Evolutionary conservation across 495 filamentous ascomycete species (phyloP), one percentile per base, ranked within the genome.

Genomic region (Lasiosphaeria ovina): DNA sequence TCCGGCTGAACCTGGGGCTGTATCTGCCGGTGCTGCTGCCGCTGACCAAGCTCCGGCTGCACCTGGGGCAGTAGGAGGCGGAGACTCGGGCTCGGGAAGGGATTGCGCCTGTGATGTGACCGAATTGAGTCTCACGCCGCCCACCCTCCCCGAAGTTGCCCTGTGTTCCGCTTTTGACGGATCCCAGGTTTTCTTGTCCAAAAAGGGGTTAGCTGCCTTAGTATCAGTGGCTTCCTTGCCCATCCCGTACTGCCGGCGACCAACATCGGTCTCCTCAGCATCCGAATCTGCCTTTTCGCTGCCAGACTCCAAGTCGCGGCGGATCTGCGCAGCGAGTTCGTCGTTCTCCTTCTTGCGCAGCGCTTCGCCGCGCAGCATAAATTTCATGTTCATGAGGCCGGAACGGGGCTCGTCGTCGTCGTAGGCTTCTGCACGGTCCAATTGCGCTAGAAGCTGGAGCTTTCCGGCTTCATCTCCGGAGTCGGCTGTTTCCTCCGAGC

Each of bases 351-450:
- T 85, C 68, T 87, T 92, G 62, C 83, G 83, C 44, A 83, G 77
- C 10, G 86, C 89, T 62, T 97, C 92, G 11, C 91, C 92, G 47
- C 86, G 90, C 63, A 87, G 84, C 94, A 98, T 98, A 68, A 98
- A 98, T 65, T 89, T 88, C 89, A 96, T 89, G 34, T 81, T 80
- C 64, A 84, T 79, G 8, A 96, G 76, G 50, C 68, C 79, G 35
- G 76, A 74, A 56, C 75, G 67, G 33, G 72, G 71, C 55, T 73
- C 75, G n/a, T 74, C 71, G 34, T 66, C 66, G 1, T 69, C 51
- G 63, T 70, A 73, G 12, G 71, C 67, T 3, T 74, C 81, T 2
- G 80, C 63, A 3, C 73, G 75, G 47, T 87, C 77, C 6, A 93
- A 75, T 51, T 87, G 77, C 16, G 74, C 70, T 31, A 93, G 74